Evolutionary conservation across 352 stramenopile genomes (phyloP), one percentile per base, ranked within the genome.

Genomic region (Globisporangium recalcitrans): DNA sequence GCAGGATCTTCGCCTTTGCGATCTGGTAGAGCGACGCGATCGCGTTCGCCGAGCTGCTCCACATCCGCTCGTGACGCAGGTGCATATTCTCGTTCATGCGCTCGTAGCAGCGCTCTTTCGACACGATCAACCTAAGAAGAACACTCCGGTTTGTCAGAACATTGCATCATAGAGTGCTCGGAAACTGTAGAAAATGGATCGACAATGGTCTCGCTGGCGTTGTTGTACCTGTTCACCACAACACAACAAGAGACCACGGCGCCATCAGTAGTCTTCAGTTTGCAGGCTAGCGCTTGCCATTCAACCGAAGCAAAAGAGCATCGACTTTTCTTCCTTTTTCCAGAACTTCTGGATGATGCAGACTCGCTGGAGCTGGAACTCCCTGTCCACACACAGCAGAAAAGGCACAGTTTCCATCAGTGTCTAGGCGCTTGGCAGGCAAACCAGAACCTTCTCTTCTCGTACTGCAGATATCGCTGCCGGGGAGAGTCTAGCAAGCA

Each of bases 11-110:
- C 0, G 73, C 75, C 1, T 60, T 36, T 8, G 69, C 56, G 44
- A 87, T 75, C 11, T 71, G 71, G 34, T 75, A 82, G 4, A 82
- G 27, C 0, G 56, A 52, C 0, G 56, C 47, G 44, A 85, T 65
- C 22, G 60, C 64, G 19, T 24, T 58, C 0, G 71, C 65, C 21
- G 65, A 73, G 13, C 32, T 38, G 1, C 69, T 29, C 63, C 68
- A 73, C 5, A 62, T 22, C 24, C 67, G 48, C 10, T 63, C 44
- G 22, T 73, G 69, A 0, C 71, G 63, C 27, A 49, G 52, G 16
- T 62, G 49, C 14, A 70, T 71, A 4, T 58, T 58, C 13, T 34
- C 52, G 47, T 78, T 78, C 67, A 87, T 82, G 19, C 77, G 73
- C 4, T 74, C 62, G 31, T 74, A 80, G 31, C 77, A 85, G 1